Percentiles rank a stretch among this genome's conserved stretches.
These are phyloP conservation scores for Lycium barbarum DNA, from an alignment of 257 asterid species.

Conservation along the genomic window DNA sequence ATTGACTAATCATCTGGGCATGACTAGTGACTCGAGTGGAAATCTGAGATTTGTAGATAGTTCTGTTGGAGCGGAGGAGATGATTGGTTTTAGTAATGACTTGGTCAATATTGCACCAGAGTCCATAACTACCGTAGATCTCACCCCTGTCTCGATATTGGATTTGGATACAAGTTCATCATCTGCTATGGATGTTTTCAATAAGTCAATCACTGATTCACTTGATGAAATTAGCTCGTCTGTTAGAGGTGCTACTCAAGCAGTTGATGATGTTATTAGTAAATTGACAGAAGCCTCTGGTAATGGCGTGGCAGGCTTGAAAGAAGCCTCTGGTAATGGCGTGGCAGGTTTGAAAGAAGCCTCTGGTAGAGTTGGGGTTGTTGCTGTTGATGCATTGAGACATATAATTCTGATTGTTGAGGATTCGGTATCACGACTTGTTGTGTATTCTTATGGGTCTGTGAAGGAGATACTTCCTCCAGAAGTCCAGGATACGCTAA, in stretches of 20 bases:
- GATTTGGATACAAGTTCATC: slow-evolving; percentile 45
- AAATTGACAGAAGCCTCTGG: slow-evolving; percentile 48
- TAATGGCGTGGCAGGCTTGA: slow-evolving; percentile 57
- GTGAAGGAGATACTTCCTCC: slow-evolving; percentile 74
- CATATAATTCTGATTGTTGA: slow-evolving; percentile 54
- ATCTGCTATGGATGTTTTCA: slow-evolving; percentile 42
- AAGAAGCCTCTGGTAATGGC: slow-evolving; percentile 64
- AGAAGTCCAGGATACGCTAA: slow-evolving; percentile 60
- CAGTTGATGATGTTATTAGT: slow-evolving; percentile 53
- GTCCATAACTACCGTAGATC: slow-evolving; percentile 31
- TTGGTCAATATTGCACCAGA: slow-evolving; percentile 36
- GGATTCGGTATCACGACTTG: slow-evolving; percentile 52
- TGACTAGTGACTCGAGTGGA: slow-evolving; percentile 36
- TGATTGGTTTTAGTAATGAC: slow-evolving; percentile 41
- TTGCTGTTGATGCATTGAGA: slow-evolving; percentile 65
- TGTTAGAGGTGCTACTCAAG: slow-evolving; percentile 46
- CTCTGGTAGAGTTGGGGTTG: slow-evolving; percentile 61
- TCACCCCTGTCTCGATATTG: slow-evolving; percentile 44
- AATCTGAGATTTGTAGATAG: slow-evolving; percentile 50
- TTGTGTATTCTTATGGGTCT: slow-evolving; percentile 68
- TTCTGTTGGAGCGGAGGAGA: slow-evolving; percentile 49
- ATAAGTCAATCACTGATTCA: slow-evolving; percentile 45
- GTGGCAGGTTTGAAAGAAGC: slow-evolving; percentile 64
- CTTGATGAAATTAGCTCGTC: slow-evolving; percentile 60
- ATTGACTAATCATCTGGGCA: slow-evolving; percentile 33